Evolutionary conservation across 2,329 filamentous ascomycete genomes (phyloP).

Genomic region (Thelonectria blattea): DNA sequence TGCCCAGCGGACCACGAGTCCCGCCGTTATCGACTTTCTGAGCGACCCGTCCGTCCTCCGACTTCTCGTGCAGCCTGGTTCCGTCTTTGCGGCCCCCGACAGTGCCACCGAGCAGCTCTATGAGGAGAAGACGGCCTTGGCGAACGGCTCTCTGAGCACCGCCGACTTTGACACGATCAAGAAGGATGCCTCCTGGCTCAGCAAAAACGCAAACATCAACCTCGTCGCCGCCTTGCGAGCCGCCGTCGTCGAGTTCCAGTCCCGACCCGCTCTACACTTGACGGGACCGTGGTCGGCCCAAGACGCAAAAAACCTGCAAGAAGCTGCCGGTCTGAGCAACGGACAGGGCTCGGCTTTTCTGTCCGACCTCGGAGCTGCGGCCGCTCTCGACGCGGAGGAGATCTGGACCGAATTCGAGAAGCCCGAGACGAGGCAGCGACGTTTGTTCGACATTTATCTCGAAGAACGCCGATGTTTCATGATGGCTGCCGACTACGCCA

Average conservation of each 20-base stretch:
- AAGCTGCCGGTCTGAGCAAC: constrained; percentile 71
- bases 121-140: constrained; percentile 84
- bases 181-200: constrained; percentile 84
- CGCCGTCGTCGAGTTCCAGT: constrained; percentile 83
- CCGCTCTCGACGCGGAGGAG: constrained; percentile 58
- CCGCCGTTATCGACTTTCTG: constrained; percentile 71
- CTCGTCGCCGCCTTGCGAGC: constrained; percentile 83
- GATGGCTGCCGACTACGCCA: constrained; percentile 65
- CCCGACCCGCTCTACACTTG: constrained; percentile 74
- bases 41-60: constrained; percentile 70
- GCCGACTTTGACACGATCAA: constrained; percentile 82
- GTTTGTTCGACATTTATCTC: constrained; percentile 75
- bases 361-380: constrained; percentile 55
- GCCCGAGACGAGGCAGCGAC: constrained; percentile 64
- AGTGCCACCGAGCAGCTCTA: constrained; percentile 72
- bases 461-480: constrained; percentile 73
- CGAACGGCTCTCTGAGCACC: constrained; percentile 75
- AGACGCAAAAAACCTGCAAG: constrained; percentile 76
- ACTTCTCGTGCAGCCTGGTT: constrained; percentile 71
- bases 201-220: constrained; percentile 77
- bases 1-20: constrained; percentile 59
- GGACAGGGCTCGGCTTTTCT: constrained; percentile 63
- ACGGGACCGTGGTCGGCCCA: constrained; percentile 76
- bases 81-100: constrained; percentile 69
- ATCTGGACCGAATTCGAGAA: constrained; percentile 67